Conservation (phyloP, 1,139 yeast genomes). For the Pneumocystis murina region DNA sequence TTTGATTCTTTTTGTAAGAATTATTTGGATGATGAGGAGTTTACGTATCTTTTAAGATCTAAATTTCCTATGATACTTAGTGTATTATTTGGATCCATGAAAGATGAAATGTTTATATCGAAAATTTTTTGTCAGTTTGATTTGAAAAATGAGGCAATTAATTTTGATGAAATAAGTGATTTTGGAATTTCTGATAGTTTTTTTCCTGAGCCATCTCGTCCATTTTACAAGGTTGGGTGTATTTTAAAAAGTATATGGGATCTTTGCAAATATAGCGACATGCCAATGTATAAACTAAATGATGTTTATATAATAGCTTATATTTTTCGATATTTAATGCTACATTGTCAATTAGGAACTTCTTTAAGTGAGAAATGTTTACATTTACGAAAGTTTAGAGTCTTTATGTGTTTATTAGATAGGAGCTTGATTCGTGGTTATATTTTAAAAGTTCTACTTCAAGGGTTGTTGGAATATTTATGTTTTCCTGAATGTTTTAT, state of each 20-base stretch:
- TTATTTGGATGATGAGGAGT: background rate
- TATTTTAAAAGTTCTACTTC: background rate
- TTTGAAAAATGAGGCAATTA: background rate
- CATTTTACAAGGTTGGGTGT: background rate
- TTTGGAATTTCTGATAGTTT: background rate
- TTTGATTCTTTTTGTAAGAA: background rate
- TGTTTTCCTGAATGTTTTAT: background rate
- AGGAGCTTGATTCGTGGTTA: background rate
- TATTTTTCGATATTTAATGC: background rate
- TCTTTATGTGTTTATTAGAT: background rate
- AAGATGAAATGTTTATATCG: background rate
- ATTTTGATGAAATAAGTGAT: background rate
- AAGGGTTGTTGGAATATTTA: background rate
- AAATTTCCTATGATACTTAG: background rate
- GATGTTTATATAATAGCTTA: background rate
- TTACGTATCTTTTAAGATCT: background rate
- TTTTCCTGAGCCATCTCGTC: background rate
- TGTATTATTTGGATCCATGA: background rate
- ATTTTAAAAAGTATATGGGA: background rate
- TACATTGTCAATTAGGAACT: background rate
- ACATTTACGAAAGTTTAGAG: background rate
- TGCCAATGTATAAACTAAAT: background rate
- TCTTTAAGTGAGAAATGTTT: background rate
- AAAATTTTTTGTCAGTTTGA: background rate
- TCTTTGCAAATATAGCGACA: background rate